Evolutionary conservation across 371 early-diverging fungal species (phyloP), one percentile per base, ranked within the genome.

Genomic region (Mucor circinelloides): DNA sequence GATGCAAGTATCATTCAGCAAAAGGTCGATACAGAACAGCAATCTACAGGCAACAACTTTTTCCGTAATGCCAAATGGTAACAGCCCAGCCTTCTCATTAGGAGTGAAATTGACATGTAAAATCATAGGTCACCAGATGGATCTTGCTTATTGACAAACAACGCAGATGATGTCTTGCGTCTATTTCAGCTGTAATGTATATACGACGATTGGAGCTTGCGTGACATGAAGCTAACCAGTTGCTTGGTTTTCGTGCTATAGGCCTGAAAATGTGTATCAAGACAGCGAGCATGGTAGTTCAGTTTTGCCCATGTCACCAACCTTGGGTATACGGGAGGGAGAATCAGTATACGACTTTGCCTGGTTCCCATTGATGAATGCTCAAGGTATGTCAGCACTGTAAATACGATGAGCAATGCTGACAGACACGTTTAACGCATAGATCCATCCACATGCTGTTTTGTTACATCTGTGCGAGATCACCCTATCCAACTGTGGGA

Each of bases 401-500:
- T n/a, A n/a, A n/a, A n/a, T n/a, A n/a, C n/a, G n/a, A n/a, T n/a
- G 25, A 34, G 9, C 7, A n/a, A 15, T 32, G 9, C 10, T 27
- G n/a, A 32, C 4, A 6, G 23, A 46, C 9, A 13, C 9, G 15
- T 27, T 27, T 3, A 52, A 9, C 8, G 27, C 54, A 58, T 58
- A 83, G 90, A 91, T 68, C 88, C 89, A 4, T 72, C 83, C 15
- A 85, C 90, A 8, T 90, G 87, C 66, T 88, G 88, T 56, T 87
- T 92, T 34, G 23, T 90, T 9, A 82, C 87, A 0, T 87, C 88
- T 31, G 85, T 85, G 7, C 77, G 89, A 34, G 91, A 91, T 64
- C 90, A 90, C 57, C 91, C 92, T 3, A 76, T 92, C 12, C 89
- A 83, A 38, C 62, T 92, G 30, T 90, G 92, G 91, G 91, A 92